Base-by-base conservation (phyloP, 2,329 filamentous ascomycete species). In the Fusarium solani-melongenae region DNA sequence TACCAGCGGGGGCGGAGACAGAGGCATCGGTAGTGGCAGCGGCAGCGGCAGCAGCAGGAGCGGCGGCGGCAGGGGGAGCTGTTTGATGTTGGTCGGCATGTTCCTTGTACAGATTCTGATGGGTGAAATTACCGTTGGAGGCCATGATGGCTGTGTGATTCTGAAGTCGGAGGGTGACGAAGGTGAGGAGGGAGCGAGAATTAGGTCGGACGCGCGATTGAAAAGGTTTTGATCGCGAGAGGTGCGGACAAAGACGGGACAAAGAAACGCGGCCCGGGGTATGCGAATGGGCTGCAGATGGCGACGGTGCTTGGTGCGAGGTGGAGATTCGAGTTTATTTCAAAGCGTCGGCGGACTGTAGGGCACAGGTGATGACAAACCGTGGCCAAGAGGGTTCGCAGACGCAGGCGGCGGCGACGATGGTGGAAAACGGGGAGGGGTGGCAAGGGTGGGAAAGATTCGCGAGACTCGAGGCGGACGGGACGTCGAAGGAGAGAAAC, bases 81-180 rank as follows among this genome's bases (percentile, higher is more conserved):
- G 80, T 65, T 70, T 74, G 77, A 72, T 81, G 81, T 77, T 85
- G 83, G 68, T 86, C 84, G 74, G 79, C 69, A 71, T 78, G 66
- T 69, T 70, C 72, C 77, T 83, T 82, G 74, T 83, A 82, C 79
- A 86, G 83, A 73, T 85, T 83, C 81, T 84, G 82, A 78, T 84
- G 82, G 79, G 80, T 81, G 79, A 84, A 82, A 80, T 83, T 88
- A 82, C 88, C 88, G 88, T 89, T 90, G 80, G 88, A 88, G 80
- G 88, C 86, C 88, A 90, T 90, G 75, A 67, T 79, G 75, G 75
- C 72, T 77, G 64, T 78, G 69, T 66, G 71, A 38, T 71, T 67
- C 57, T 73, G 67, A 53, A 63, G 67, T 62, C 29, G 62, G 63
- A 67, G 53, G 56, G 60, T 44, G 41, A 44, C 41, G 62, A 65